A percentile compares a stretch with the other conserved stretches of the same genome.
phyloP scores from a whole-genome alignment of 306 rosid genomes.

The Cyclanthera cordifolia region DNA sequence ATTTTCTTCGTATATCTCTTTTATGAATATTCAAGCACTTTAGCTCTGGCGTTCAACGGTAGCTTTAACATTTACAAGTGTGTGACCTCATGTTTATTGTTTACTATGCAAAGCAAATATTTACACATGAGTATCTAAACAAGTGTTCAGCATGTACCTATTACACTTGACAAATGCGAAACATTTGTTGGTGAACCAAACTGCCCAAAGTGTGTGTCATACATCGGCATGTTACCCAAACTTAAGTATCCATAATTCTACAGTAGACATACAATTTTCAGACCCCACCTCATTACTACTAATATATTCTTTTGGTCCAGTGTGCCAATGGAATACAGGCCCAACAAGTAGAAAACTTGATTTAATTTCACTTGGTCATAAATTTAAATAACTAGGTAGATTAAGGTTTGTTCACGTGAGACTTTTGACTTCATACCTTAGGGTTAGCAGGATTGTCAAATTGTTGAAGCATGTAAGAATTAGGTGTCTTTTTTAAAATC shows the following conservation, averaged over 20 bases:
- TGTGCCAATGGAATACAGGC: not conserved
- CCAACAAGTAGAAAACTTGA: not conserved
- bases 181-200: not conserved
- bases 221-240: not conserved
- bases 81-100: not conserved
- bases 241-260: not conserved
- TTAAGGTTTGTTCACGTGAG: not conserved
- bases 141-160: not conserved
- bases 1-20: not conserved
- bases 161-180: no score
- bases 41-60: not conserved
- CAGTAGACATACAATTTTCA: not conserved
- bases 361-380: not conserved
- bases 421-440: slow-evolving; percentile 44
- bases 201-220: not conserved
- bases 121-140: not conserved
- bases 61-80: not conserved
- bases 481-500: slow-evolving; percentile 62
- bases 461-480: slow-evolving; percentile 92
- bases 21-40: not conserved
- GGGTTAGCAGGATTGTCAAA: slow-evolving; percentile 98
- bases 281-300: not conserved
- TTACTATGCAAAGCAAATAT: not conserved
- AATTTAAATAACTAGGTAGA: not conserved
- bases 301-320: not conserved